Evolutionary conservation across 768 basidiomycete species (phyloP).

Genomic region (Russula brevipes): DNA sequence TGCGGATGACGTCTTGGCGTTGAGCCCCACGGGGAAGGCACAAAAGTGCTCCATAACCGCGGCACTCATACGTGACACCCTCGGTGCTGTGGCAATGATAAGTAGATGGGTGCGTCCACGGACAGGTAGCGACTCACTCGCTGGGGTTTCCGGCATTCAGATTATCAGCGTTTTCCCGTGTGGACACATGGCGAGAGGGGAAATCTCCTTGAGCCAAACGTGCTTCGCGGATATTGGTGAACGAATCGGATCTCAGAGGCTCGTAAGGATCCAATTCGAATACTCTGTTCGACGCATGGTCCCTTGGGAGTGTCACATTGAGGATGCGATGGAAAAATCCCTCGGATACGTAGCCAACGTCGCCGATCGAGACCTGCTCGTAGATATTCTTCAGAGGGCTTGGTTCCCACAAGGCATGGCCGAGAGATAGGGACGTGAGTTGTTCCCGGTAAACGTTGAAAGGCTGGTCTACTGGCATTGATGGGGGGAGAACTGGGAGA

Average conservation of each 20-base stretch:
- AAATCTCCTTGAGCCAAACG: not conserved
- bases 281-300: not conserved
- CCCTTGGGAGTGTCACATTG: conserved; percentile 7
- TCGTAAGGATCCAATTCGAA: not conserved
- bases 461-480: not conserved
- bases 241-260: not conserved
- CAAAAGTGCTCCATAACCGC: not conserved
- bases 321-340: conserved; percentile 23
- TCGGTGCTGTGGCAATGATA: not conserved
- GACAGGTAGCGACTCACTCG: not conserved
- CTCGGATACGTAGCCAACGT: conserved; percentile 22
- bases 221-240: not conserved
- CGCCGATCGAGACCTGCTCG: conserved; percentile 20
- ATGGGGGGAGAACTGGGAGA: too few species aligned
- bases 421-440: conserved; percentile 7
- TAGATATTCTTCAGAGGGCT: conserved; percentile 16
- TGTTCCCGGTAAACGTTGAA: conserved; percentile 17
- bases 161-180: too few species aligned
- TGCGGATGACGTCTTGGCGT: not conserved
- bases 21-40: not conserved
- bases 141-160: not conserved
- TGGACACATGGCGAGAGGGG: not conserved
- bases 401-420: conserved; percentile 22
- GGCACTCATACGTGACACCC: not conserved
- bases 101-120: not conserved